Evolutionary conservation across 1,284 basidiomycete species (phyloP), one percentile per base, ranked within the genome.

Genomic region (Puccinia hordei): DNA sequence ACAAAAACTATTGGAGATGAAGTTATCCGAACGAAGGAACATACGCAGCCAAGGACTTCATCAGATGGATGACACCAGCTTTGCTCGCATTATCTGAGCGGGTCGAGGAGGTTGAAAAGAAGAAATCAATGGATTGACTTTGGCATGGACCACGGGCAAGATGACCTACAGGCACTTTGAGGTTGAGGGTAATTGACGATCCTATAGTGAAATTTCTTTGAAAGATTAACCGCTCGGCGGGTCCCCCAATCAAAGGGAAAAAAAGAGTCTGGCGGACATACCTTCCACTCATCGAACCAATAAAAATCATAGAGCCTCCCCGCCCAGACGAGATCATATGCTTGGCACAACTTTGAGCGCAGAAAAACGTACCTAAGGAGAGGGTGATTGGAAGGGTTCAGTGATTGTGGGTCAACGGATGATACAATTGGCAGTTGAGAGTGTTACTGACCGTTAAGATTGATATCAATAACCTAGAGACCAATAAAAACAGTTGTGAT

Each of bases 271-370:
- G 17, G 51, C 22, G 53, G 33, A 55, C 51, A n/a, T 5, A 79
- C 76, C 76, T 79, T 49, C 76, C 76, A 49, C 76, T 79, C 76
- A 79, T 79, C 22, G 76, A 79, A 8, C 76, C 76, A 49, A 79
- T 79, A 22, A 79, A 79, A 33, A 79, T 79, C 51, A 79, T 79
- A n/a, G 76, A 79, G 35, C 76, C 76, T 4, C 76, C 76, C 30
- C 76, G 65, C 13, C 76, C 76, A n/a, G 76, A 79, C 9, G 65
- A 57, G 19, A 79, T 79, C 76, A 79, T 79, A 38, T 79, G 76
- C 76, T 79, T 79, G 12, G 76, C 76, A 71, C 66, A 71, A 41
- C 76, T 79, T 61, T 79, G 76, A 17, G 76, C 76, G 38, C 76
- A 79, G 66, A 79, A 79, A 38, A 79, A 79, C n/a, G 57, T 49